Conservation (phyloP, 2,329 filamentous ascomycete genomes). For the Fusarium humuli region DNA sequence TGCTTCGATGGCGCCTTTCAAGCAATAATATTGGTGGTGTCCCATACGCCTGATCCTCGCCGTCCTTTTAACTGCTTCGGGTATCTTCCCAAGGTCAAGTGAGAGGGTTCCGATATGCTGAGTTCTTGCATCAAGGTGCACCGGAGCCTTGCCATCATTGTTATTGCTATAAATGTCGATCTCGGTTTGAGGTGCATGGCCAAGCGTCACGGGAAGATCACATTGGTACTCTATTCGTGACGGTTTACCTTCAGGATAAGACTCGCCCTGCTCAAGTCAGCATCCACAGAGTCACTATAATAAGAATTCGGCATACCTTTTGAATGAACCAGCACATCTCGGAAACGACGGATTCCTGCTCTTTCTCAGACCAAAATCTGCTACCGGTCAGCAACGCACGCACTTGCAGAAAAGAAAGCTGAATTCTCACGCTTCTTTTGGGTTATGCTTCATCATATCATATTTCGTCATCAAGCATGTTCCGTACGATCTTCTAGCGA, state of each 20-base stretch:
- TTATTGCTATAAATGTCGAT: conserved; percentile 54
- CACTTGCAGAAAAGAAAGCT: not conserved
- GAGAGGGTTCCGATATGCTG: conserved; percentile 51
- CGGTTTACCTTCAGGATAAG: conserved; percentile 53
- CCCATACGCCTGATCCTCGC: conserved; percentile 52
- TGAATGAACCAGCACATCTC: conserved; percentile 57
- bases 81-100: conserved; percentile 52
- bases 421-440: conserved; percentile 51
- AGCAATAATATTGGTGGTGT: conserved; percentile 53
- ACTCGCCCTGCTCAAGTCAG: conserved; percentile 50
- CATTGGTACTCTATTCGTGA: conserved; percentile 54
- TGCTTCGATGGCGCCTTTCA: conserved; percentile 53
- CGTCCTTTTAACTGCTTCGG: conserved; percentile 47
- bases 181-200: conserved; percentile 52
- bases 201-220: conserved; percentile 52
- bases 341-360: conserved; percentile 51
- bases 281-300: not conserved
- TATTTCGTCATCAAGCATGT: conserved; percentile 53
- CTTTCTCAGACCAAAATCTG: conserved; percentile 55
- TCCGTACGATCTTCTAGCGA: conserved; percentile 54
- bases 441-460: conserved; percentile 52
- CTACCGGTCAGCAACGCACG: conserved; percentile 26
- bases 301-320: conserved; percentile 46
- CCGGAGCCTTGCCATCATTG: conserved; percentile 48
- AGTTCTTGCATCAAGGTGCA: conserved; percentile 49